These are phyloP conservation scores for Ambrosia trifida DNA, from an alignment of 129 eudicot species.

Conservation along the genomic window DNA sequence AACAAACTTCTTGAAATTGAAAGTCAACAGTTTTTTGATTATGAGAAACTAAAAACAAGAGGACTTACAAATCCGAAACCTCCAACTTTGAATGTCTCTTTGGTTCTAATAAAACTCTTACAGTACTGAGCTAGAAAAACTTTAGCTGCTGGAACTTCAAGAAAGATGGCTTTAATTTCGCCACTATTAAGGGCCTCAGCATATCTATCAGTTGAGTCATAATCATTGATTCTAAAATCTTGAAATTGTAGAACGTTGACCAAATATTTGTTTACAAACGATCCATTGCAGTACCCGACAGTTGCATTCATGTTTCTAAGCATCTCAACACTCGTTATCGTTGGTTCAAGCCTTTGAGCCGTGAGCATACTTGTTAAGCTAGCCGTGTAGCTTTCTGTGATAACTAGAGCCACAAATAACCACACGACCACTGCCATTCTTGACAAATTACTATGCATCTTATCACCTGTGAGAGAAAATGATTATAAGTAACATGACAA, in stretches of 20 bases:
- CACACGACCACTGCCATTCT: constrained; percentile 49
- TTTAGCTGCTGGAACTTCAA: constrained; percentile 49
- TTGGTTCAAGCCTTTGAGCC: constrained; percentile 49
- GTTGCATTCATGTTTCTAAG: constrained; percentile 37
- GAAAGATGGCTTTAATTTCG: constrained; percentile 48
- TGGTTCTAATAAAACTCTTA: constrained; percentile 39
- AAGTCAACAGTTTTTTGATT: background rate
- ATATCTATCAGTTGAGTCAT: constrained; percentile 27
- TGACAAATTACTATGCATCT: constrained; percentile 49
- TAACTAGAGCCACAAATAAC: constrained; percentile 56
- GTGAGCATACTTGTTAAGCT: constrained; percentile 67
- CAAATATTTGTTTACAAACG: constrained; percentile 38
- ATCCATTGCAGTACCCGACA: constrained; percentile 41
- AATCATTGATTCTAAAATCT: constrained; percentile 17
- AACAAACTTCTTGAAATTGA: background rate
- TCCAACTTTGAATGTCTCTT: constrained; percentile 52
- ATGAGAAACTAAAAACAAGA: background rate
- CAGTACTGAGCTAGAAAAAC: constrained; percentile 58
- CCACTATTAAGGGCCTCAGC: constrained; percentile 41
- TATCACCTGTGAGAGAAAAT: constrained; percentile 35
- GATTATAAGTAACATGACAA: background rate
- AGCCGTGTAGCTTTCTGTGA: constrained; percentile 66
- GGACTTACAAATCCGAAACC: constrained; percentile 61
- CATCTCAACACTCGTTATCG: constrained; percentile 32
- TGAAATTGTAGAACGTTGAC: constrained; percentile 24